A percentile compares a stretch with the other conserved stretches of the same genome.
phyloP scores from a whole-genome alignment of 306 rosid genomes.

The Urtica urens region DNA sequence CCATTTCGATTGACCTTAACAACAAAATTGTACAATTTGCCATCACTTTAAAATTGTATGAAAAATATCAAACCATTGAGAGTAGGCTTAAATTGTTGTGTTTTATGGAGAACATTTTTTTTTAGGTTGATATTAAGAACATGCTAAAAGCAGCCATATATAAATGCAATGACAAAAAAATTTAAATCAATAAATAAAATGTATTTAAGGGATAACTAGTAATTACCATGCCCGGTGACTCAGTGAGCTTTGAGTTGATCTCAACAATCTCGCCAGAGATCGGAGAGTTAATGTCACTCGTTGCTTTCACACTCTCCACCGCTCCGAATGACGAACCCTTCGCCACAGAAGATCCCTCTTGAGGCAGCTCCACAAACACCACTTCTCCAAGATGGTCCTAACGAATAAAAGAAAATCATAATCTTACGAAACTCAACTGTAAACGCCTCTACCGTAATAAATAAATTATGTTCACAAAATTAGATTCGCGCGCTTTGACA shows the following conservation, averaged over 20 bases:
- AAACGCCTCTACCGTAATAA: too few relatives aligned
- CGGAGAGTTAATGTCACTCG: slow-evolving; percentile 91
- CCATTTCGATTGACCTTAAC: too few relatives aligned
- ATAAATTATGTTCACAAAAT: too few relatives aligned
- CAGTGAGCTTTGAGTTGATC: slow-evolving; percentile 55
- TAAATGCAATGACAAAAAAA: not conserved
- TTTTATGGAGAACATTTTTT: too few relatives aligned
- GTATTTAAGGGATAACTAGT: not conserved
- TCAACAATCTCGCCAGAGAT: slow-evolving; percentile 84
- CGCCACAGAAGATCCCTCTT: slow-evolving; percentile 39
- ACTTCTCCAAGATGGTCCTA: slow-evolving; percentile 95
- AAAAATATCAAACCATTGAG: too few relatives aligned
- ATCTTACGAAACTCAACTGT: too few relatives aligned
- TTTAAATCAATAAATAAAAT: not conserved
- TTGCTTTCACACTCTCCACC: slow-evolving; percentile 96
- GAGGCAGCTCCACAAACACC: slow-evolving; percentile 92
- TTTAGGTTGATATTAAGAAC: too few relatives aligned
- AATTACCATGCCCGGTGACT: slow-evolving; percentile 70
- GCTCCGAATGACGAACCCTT: slow-evolving; percentile 64
- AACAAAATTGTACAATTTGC: too few relatives aligned
- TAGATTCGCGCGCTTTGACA: too few relatives aligned
- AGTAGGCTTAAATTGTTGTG: not conserved
- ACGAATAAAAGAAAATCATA: too few relatives aligned
- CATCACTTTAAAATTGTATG: too few relatives aligned
- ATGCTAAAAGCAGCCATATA: not conserved